Evolutionary conservation across 2,329 filamentous ascomycete species (phyloP), one percentile per base, ranked within the genome.

Genomic region (Alternaria sp.): DNA sequence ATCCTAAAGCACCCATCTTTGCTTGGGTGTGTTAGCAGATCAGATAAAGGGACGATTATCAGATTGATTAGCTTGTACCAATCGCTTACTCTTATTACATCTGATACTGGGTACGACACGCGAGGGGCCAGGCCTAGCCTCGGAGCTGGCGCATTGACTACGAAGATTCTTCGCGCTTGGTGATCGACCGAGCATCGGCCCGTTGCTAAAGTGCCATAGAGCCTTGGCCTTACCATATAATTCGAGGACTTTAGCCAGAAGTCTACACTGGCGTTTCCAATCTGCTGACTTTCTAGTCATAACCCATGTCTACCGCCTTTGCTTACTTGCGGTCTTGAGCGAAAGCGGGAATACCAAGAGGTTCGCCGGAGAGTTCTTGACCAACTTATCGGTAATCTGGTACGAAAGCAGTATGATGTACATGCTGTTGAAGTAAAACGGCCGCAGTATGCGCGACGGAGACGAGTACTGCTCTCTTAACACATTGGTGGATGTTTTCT

Each of bases 11-110:
- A 43, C 51, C 38, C 51, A 53, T 53, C 18, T 32, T 53, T 24
- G 12, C 24, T 43, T 5, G 12, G 39, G 20, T 41, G 34, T 22
- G 14, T 18, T n/a, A 18, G 38, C 14, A 22, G 38, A 53, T 53
- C 38, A 53, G 51, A 53, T 53, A 53, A 53, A 53, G 38, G 14
- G 38, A 43, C 18, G 46, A 48, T 48, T 48, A 48, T 48, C 46
- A 48, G 46, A 42, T 30, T 24, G 51, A 53, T 53, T 26, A 38
- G 24, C 28, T 22, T 6, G 18, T 32, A 42, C n/a, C 28, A 44
- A 32, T 30, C 20, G 39, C 32, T 8, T n/a, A 18, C 38, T 44
- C 43, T 53, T 44, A 53, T 43, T 43, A 22, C 26, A 53, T 43
- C 39, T 53, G 18, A 43, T 24, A 32, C 11, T 14, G 14, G 32